Evolutionary conservation across 139 green algal genomes (phyloP).

Genomic region (Prasinococcaceae sp.): DNA sequence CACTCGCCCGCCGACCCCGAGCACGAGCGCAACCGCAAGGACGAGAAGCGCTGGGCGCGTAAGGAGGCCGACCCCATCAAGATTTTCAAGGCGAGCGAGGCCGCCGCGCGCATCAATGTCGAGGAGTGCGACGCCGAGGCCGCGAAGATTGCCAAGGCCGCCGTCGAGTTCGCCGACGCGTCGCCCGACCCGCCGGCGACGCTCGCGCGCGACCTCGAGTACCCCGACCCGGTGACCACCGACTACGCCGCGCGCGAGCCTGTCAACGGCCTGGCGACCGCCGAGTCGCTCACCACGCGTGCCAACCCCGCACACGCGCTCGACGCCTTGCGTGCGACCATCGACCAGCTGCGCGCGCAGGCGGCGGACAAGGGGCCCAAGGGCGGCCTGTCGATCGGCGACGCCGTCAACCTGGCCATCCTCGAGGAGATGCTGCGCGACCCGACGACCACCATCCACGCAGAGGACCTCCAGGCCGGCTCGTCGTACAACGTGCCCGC

Average conservation of each 20-base stretch:
- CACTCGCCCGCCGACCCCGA: conserved; percentile 16
- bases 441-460: conserved; percentile 4
- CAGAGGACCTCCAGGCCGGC: conserved; percentile 13
- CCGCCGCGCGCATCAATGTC: neutral
- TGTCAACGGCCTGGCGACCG: neutral
- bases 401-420: conserved; percentile 16
- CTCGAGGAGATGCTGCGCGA: conserved; percentile 18
- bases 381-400: conserved; percentile 8
- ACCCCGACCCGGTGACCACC: conserved; percentile 4
- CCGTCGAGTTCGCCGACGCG: conserved; percentile 8
- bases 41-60: conserved; percentile 16
- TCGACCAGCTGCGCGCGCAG: conserved; percentile 1
- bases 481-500: conserved; percentile 14
- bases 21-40: conserved; percentile 18
- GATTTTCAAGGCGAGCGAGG: conserved; percentile 8
- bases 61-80: conserved; percentile 12
- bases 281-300: neutral
- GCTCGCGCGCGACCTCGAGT: conserved; percentile 13
- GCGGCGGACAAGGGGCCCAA: neutral
- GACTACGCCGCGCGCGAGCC: conserved; percentile 11
- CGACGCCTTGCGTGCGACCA: neutral
- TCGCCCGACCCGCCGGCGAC: conserved; percentile 8
- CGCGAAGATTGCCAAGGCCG: neutral
- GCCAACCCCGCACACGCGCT: neutral
- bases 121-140: neutral